Conservation (phyloP, 192 early-diverging fungal genomes). For the Coemansia sp. region DNA sequence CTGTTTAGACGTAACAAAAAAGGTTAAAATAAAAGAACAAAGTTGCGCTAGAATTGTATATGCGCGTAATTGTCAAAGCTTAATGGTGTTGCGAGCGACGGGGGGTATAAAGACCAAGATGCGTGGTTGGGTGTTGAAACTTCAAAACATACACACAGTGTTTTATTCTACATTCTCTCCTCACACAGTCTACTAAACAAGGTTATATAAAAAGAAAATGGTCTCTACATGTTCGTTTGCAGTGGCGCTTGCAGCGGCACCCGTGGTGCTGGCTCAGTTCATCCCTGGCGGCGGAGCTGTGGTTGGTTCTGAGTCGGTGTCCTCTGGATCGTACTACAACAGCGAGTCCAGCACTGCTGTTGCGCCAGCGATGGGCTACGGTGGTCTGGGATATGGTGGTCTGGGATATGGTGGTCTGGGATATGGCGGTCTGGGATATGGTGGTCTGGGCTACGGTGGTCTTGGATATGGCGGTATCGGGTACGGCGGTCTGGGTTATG, state of each 20-base stretch:
- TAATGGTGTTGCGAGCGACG: no score
- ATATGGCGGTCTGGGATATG: slow-evolving; percentile 12
- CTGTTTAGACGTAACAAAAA: no score
- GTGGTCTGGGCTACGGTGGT: slow-evolving; percentile 13
- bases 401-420: slow-evolving; percentile 6
- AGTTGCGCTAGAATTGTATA: no score
- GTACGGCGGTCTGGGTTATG: slow-evolving; percentile 15
- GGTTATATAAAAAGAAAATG: slow-evolving; percentile 17
- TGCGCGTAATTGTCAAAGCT: no score
- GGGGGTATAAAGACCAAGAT: no score
- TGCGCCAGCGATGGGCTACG: slow-evolving; percentile 20
- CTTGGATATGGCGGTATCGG: slow-evolving; percentile 7
- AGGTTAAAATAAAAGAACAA: no score
- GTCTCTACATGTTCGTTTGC: slow-evolving; percentile 27
- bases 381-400: slow-evolving; percentile 14
- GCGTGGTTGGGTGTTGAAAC: no score
- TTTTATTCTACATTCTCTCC: no score
- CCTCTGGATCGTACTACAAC: slow-evolving; percentile 50
- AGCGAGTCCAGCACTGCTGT: slow-evolving; percentile 19
- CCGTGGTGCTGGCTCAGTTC: slow-evolving; percentile 30
- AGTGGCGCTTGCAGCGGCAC: slow-evolving; percentile 16
- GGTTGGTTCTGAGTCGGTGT: slow-evolving; percentile 31
- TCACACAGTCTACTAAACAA: background rate
- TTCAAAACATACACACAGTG: no score
- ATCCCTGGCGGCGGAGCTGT: slow-evolving; percentile 14